A percentile compares a stretch with the other conserved stretches of the same genome.
These are phyloP conservation scores for Aphanocladium album DNA, from an alignment of 2,329 filamentous ascomycete species.

Conservation along the genomic window DNA sequence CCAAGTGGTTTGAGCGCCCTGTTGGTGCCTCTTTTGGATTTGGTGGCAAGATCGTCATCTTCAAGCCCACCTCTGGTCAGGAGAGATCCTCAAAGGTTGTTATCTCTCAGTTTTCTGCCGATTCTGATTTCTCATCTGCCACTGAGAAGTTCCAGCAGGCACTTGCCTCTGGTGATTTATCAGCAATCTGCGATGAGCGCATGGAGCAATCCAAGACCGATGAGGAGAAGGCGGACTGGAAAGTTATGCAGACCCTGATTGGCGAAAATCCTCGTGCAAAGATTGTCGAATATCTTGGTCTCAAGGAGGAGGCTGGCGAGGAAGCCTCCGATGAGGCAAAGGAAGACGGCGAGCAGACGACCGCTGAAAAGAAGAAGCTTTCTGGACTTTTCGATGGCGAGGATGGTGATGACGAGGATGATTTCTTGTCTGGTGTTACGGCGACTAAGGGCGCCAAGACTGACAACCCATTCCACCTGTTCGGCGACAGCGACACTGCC, in stretches of 20 bases:
- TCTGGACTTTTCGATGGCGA: slow-evolving; percentile 75
- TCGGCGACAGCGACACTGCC: slow-evolving; percentile 74
- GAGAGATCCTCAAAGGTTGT: slow-evolving; percentile 68
- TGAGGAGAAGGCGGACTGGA: slow-evolving; percentile 94
- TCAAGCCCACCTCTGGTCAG: slow-evolving; percentile 61
- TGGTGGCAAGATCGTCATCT: slow-evolving; percentile 81
- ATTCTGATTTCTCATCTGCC: slow-evolving; percentile 75
- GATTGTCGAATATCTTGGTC: slow-evolving; percentile 86
- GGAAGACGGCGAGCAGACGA: slow-evolving; percentile 25
- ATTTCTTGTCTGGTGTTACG: slow-evolving; percentile 78
- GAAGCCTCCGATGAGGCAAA: slow-evolving; percentile 31
- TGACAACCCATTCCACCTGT: slow-evolving; percentile 89
- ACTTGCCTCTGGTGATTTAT: slow-evolving; percentile 71
- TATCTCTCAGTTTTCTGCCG: slow-evolving; percentile 84
- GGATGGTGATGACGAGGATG: slow-evolving; percentile 65
- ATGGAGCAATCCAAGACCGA: slow-evolving; percentile 71
- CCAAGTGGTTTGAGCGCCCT: slow-evolving; percentile 84
- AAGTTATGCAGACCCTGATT: slow-evolving; percentile 83
- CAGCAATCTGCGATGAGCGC: slow-evolving; percentile 73
- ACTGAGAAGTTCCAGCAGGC: slow-evolving; percentile 85
- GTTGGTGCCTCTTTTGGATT: slow-evolving; percentile 89
- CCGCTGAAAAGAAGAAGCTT: slow-evolving; percentile 52
- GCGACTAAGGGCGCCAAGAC: slow-evolving; percentile 89
- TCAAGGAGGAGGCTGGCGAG: slow-evolving; percentile 58
- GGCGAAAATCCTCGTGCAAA: slow-evolving; percentile 79